Percentiles rank a stretch among this genome's conserved stretches.
Conservation (phyloP, 768 basidiomycete species). For the Naganishia friedmannii region DNA sequence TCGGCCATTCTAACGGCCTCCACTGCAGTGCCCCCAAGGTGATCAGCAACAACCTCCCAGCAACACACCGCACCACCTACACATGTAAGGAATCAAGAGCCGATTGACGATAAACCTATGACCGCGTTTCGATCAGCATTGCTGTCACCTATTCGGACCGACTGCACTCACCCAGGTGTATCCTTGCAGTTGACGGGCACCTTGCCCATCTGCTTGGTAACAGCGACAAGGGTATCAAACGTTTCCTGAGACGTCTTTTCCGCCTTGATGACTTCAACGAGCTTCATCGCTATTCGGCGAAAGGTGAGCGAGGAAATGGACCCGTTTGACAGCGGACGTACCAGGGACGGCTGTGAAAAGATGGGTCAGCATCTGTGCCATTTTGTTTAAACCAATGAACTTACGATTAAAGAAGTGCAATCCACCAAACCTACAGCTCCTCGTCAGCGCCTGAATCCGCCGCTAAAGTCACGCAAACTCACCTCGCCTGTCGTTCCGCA, state of each 20-base stretch:
- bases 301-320: neutral
- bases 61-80: constrained; percentile 35
- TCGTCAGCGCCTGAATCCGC: neutral
- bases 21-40: constrained; percentile 34
- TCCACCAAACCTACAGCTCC: constrained; percentile 51
- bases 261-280: constrained; percentile 55
- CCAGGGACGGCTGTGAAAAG: constrained; percentile 34
- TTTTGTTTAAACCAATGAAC: neutral
- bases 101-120: constrained; percentile 55
- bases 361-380: neutral
- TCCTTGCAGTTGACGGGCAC: constrained; percentile 54
- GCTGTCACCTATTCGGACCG: neutral
- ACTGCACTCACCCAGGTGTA: constrained; percentile 51
- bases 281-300: constrained; percentile 52
- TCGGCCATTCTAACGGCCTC: constrained; percentile 56
- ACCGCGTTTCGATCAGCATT: neutral
- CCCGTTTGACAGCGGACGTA: constrained; percentile 6
- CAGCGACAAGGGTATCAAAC: constrained; percentile 49
- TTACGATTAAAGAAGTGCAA: constrained; percentile 56
- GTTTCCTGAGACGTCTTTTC: constrained; percentile 50
- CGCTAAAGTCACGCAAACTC: constrained; percentile 10
- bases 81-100: constrained; percentile 54
- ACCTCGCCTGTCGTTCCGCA: constrained; percentile 45
- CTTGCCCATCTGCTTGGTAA: constrained; percentile 53
- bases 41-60: neutral